These are phyloP conservation scores for Microdochium paspali DNA, from an alignment of 2,329 filamentous ascomycete species.

Conservation along the genomic window DNA sequence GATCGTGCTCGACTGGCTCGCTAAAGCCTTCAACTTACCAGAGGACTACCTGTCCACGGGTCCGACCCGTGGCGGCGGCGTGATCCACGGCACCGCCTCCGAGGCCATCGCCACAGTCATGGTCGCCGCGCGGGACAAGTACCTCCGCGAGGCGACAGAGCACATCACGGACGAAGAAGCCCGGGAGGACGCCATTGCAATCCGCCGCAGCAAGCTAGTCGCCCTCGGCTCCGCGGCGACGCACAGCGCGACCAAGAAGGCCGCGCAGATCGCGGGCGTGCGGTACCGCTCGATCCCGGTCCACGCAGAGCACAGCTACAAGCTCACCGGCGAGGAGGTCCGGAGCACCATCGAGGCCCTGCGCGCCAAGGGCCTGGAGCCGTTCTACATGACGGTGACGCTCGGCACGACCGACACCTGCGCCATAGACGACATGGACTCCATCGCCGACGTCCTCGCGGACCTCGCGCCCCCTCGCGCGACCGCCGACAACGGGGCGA, in stretches of 20 bases:
- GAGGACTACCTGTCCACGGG: conserved; percentile 64
- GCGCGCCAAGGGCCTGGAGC: conserved; percentile 60
- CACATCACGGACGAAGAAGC: conserved; percentile 40
- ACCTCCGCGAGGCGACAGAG: conserved; percentile 51
- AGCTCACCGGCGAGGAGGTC: conserved; percentile 58
- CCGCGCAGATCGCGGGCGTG: conserved; percentile 77
- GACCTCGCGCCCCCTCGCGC: conserved; percentile 14
- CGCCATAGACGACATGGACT: conserved; percentile 71
- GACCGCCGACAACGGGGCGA: background rate
- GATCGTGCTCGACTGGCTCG: conserved; percentile 86
- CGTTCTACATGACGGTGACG: conserved; percentile 79
- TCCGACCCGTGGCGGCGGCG: conserved; percentile 67
- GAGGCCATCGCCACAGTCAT: conserved; percentile 82
- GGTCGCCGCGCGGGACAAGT: conserved; percentile 77
- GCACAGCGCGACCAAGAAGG: conserved; percentile 82
- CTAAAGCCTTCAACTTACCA: conserved; percentile 64
- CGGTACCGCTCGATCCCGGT: conserved; percentile 64
- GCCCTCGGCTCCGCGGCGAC: conserved; percentile 71
- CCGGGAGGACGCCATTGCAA: conserved; percentile 59
- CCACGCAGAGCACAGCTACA: conserved; percentile 51
- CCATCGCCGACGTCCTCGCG: conserved; percentile 46
- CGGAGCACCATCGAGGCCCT: conserved; percentile 54
- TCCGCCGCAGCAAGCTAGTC: conserved; percentile 62
- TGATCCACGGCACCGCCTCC: conserved; percentile 88
- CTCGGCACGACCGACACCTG: conserved; percentile 85